Conservation (phyloP, 176 grass and related monocot species). For the Oryza meyeriana region DNA sequence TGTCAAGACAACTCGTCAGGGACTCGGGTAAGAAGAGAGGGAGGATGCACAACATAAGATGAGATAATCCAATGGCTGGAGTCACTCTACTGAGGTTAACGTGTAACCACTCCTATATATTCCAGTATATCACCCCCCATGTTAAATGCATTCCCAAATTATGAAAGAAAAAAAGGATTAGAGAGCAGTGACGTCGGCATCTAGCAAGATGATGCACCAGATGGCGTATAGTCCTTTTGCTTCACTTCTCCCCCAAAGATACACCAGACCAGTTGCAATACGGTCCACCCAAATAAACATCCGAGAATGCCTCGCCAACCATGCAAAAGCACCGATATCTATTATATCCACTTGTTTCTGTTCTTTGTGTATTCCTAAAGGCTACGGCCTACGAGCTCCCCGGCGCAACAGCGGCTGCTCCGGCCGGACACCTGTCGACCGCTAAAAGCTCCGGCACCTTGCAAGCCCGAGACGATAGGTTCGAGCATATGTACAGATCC, state of each 20-base stretch:
- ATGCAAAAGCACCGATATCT: conserved; percentile 38
- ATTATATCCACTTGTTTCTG: conserved; percentile 40
- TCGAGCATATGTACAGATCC: background rate
- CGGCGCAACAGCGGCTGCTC: conserved; percentile 14
- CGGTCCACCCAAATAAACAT: conserved; percentile 37
- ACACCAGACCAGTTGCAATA: conserved; percentile 8
- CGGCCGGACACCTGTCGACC: conserved; percentile 8
- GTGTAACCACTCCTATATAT: background rate
- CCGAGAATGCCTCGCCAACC: conserved; percentile 41
- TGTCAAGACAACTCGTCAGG: background rate
- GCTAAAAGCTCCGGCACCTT: background rate
- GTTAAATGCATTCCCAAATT: background rate
- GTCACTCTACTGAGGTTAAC: background rate
- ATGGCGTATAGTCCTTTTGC: conserved; percentile 45
- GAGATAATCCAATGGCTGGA: background rate
- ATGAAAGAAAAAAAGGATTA: background rate
- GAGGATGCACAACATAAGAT: too few species aligned
- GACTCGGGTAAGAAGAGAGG: background rate
- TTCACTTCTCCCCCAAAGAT: conserved; percentile 47
- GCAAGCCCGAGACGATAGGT: background rate
- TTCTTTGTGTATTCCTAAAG: conserved; percentile 45
- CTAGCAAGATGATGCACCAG: conserved; percentile 31
- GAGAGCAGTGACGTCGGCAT: conserved; percentile 23
- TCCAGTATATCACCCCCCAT: background rate
- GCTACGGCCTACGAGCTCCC: conserved; percentile 10